Evolutionary conservation across 2,329 filamentous ascomycete genomes (phyloP), one percentile per base, ranked within the genome.

Genomic region (Trichoderma atrobrunneum): DNA sequence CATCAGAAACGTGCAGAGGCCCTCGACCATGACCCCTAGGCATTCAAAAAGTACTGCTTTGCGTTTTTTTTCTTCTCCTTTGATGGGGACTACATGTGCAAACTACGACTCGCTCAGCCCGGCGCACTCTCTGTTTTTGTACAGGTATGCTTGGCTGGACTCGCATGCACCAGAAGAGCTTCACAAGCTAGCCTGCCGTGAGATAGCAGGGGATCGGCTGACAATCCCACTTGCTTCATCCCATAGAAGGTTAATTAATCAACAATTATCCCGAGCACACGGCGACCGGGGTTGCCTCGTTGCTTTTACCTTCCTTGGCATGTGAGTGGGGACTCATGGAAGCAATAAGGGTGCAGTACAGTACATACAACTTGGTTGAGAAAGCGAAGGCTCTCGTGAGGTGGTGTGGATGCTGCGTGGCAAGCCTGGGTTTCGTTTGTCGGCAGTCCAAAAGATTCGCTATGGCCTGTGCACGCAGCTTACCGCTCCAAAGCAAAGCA

Each of bases 401-500:
- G 43, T 60, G 39, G 68, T 70, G 68, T 72, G 61, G 54, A 39
- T 28, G 57, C 54, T 43, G 64, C 65, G 65, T 69, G 65, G 65
- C 65, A 39, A 34, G 56, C 36, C 28, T 56, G 21, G 26, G 65
- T 72, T 60, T 26, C 43, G 56, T 59, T 32, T n/a, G n/a, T 72
- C 69, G 69, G 73, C 70, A 70, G 60, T 72, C 70, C 68, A 64
- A 36, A 39, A 74, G 69, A 73, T 73, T 74, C 57, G 36, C 56
- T 57, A 43, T 72, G 72, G 73, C 73, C 73, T 74, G 73, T 74
- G 73, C 73, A 64, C 73, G n/a, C 62, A 30, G 59, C 67, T 54
- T 63, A 30, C 59, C 57, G 67, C 67, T 39, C 32, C 16, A 21
- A 4, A 59, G 48, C 21, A 30, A 54, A 57, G 24, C 30, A 28